Conservation (phyloP, 129 eudicot genomes). For the Helianthus tuberosus region DNA sequence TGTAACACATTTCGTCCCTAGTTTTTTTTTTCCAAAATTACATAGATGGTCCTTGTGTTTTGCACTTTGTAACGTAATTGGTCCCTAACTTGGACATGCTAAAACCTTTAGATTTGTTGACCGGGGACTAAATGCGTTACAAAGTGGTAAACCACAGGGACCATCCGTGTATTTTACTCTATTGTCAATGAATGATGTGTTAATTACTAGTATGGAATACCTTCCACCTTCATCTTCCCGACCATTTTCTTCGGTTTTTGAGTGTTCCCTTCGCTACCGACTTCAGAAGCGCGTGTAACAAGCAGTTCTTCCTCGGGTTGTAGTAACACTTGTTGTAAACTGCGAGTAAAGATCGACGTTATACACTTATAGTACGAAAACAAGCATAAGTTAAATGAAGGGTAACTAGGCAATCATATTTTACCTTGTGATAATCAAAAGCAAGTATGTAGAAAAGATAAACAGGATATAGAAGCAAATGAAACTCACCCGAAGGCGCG, state of each 20-base stretch:
- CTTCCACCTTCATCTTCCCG: constrained; percentile 95
- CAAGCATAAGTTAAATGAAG: background rate
- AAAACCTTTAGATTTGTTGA: no score
- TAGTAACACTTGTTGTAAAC: constrained; percentile 78
- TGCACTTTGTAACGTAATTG: no score
- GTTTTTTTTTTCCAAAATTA: no score
- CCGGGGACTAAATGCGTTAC: no score
- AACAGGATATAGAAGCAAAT: constrained; percentile 7
- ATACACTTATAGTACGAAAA: constrained; percentile 1
- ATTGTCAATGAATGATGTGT: background rate
- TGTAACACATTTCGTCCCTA: no score
- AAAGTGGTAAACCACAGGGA: no score
- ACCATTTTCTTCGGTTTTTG: constrained; percentile 81
- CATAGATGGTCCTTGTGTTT: no score
- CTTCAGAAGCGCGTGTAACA: constrained; percentile 61
- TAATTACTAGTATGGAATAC: constrained; percentile 23
- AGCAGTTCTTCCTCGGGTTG: constrained; percentile 80
- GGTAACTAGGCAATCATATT: no score
- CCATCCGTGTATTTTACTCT: no score
- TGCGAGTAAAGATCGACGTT: constrained; percentile 34
- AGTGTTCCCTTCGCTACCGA: constrained; percentile 48
- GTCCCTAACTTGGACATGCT: no score
- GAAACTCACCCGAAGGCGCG: constrained; percentile 60
- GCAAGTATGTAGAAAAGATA: background rate
- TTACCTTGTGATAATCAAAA: no score